A percentile compares a stretch with the other conserved stretches of the same genome.
phyloP scores from a whole-genome alignment of 1,139 yeast genomes.

The Hansenula lynferdii region DNA sequence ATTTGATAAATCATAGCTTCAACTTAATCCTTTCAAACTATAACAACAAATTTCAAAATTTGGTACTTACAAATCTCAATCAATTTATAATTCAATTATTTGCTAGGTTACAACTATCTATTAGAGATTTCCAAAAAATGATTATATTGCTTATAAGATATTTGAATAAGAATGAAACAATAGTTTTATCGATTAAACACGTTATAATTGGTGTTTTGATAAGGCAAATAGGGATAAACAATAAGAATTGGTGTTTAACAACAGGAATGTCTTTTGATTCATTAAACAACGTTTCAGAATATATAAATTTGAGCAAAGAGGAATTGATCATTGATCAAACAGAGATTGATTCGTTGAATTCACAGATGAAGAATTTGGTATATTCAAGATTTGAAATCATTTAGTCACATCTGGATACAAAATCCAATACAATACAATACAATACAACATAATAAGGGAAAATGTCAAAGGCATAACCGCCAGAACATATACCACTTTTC shows the following conservation, averaged over 20 bases:
- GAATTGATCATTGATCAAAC: neutral
- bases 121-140: constrained; percentile 8
- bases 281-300: neutral
- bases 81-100: constrained; percentile 4
- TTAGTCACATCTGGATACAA: too few relatives aligned
- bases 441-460: neutral
- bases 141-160: constrained; percentile 8
- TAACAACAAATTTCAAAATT: neutral
- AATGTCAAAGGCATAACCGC: too few relatives aligned
- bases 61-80: constrained; percentile 2
- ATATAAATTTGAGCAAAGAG: neutral
- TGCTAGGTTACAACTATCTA: constrained; percentile 1
- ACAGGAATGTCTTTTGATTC: neutral
- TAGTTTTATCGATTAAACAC: constrained; percentile 6
- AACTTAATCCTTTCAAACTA: neutral
- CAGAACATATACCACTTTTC: too few relatives aligned
- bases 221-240: neutral
- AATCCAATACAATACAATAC: neutral
- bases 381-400: constrained; percentile 1
- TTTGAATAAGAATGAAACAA: neutral
- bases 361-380: constrained; percentile 1
- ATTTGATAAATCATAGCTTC: constrained; percentile 1
- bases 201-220: constrained; percentile 5
- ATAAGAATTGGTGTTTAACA: neutral
- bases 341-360: constrained; percentile 1